A percentile compares a stretch with the other conserved stretches of the same genome.
These are phyloP conservation scores for Dillenia suffruticosa DNA, from an alignment of 164 flowering plant species.

Conservation along the genomic window DNA sequence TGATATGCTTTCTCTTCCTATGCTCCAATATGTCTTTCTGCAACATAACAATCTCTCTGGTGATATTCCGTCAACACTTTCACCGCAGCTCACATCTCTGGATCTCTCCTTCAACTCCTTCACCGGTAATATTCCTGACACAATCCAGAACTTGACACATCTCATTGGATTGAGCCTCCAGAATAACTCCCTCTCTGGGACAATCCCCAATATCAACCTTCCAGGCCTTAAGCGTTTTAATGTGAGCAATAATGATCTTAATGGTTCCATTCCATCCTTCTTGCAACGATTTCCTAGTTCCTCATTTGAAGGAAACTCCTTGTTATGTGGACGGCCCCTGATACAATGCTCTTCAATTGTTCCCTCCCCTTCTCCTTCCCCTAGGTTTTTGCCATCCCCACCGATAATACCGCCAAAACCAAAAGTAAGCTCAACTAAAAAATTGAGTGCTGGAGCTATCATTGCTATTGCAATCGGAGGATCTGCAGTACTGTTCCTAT, in stretches of 20 bases:
- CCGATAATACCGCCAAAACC: constrained; percentile 17
- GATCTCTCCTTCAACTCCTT: constrained; percentile 82
- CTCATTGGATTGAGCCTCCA: constrained; percentile 48
- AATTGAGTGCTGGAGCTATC: constrained; percentile 36
- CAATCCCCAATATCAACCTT: constrained; percentile 41
- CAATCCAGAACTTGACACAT: constrained; percentile 48
- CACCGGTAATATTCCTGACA: constrained; percentile 53
- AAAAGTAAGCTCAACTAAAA: constrained; percentile 22
- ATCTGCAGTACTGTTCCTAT: constrained; percentile 33
- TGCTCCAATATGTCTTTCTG: constrained; percentile 56
- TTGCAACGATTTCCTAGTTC: constrained; percentile 45
- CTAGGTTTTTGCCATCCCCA: constrained; percentile 19
- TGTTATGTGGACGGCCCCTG: constrained; percentile 69
- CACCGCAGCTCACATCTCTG: constrained; percentile 43
- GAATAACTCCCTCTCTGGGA: constrained; percentile 52
- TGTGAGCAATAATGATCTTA: constrained; percentile 51
- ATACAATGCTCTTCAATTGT: constrained; percentile 34
- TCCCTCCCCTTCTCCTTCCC: constrained; percentile 46
- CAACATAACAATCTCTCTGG: constrained; percentile 84
- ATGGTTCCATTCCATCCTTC: constrained; percentile 54
- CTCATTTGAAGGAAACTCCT: constrained; percentile 58
- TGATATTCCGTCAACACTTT: constrained; percentile 46
- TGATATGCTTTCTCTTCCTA: constrained; percentile 67
- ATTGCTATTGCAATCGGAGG: constrained; percentile 60
- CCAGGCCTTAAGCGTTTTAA: constrained; percentile 48